A percentile compares a stretch with the other conserved stretches of the same genome.
Evolutionary conservation across 305 asterid genomes (phyloP).

Genomic region (Fraxinus floribunda): DNA sequence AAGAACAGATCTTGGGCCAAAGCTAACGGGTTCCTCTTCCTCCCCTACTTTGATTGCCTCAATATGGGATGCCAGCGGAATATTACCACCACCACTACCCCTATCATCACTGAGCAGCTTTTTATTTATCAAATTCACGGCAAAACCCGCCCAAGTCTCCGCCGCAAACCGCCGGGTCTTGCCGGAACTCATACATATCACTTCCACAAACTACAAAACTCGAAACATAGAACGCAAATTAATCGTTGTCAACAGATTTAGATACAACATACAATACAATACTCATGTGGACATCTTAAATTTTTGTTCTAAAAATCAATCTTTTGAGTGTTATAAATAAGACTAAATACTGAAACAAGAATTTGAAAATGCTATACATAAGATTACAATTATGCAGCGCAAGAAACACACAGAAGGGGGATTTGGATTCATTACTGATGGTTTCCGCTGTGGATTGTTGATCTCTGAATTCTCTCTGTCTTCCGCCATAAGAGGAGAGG

Average conservation of each 20-base stretch:
- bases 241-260: neutral
- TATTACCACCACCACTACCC: conserved; percentile 19
- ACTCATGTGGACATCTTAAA: neutral
- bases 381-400: neutral
- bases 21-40: conserved; percentile 59
- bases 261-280: neutral
- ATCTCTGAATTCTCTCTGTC: conserved; percentile 30
- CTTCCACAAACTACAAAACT: conserved; percentile 60
- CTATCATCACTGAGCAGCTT: conserved; percentile 29
- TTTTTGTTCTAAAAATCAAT: neutral
- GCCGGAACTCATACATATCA: conserved; percentile 62
- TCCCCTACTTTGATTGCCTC: conserved; percentile 64
- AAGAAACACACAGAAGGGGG: neutral
- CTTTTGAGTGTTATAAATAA: neutral
- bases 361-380: neutral
- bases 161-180: conserved; percentile 66
- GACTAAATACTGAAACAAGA: neutral
- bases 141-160: conserved; percentile 69
- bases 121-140: conserved; percentile 60
- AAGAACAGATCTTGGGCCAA: conserved; percentile 66
- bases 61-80: conserved; percentile 44
- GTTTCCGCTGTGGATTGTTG: conserved; percentile 30
- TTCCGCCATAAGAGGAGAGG: conserved; percentile 35
- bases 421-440: conserved; percentile 31
- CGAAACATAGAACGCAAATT: neutral